Evolutionary conservation across 2,329 filamentous ascomycete genomes (phyloP), one percentile per base, ranked within the genome.

Genomic region (Aspergillus udagawae): DNA sequence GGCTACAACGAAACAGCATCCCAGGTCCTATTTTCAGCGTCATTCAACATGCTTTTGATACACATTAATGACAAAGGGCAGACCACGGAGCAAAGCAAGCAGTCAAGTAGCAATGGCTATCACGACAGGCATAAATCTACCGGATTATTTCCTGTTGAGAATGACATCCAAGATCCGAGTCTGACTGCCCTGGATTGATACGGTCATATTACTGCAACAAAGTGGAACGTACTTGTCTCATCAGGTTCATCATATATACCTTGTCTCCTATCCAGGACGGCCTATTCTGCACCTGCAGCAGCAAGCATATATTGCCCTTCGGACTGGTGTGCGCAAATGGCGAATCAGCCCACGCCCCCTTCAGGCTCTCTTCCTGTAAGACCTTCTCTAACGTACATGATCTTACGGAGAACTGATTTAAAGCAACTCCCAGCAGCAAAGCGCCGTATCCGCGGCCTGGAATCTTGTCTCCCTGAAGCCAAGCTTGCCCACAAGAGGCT

Each of bases 401-500:
- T 23, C 7, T 14, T 14, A 14, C 4, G 5, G n/a, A 27, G 14
- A 23, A 23, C 21, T 14, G 21, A 7, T 23, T 23, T 47, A 47
- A 47, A 6, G 8, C 21, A 7, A 27, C 10, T 44, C 44, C 25
- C 44, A 47, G 23, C 12, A 47, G 44, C 23, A 23, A 47, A 23
- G 23, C 44, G 20, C 44, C 27, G 44, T 27, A 25, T 47, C 14
- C 21, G 10, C 44, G 5, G 44, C 44, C 20, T 47, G 44, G 44
- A 23, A 25, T 3, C 44, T 8, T 3, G 20, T 47, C 44, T 47
- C 21, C 14, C 4, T 12, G 10, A 47, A 58, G 9, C 9, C 20
- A 27, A 44, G 29, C 17, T 53, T 7, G 20, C 21, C 25, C 2
- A 52, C 42, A 28, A 51, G 48, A 53, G 59, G 62, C 27, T 61